A percentile compares a stretch with the other conserved stretches of the same genome.
Evolutionary conservation across 108 stramenopile species (phyloP).

Genomic region (Cylindrotheca fusiformis): DNA sequence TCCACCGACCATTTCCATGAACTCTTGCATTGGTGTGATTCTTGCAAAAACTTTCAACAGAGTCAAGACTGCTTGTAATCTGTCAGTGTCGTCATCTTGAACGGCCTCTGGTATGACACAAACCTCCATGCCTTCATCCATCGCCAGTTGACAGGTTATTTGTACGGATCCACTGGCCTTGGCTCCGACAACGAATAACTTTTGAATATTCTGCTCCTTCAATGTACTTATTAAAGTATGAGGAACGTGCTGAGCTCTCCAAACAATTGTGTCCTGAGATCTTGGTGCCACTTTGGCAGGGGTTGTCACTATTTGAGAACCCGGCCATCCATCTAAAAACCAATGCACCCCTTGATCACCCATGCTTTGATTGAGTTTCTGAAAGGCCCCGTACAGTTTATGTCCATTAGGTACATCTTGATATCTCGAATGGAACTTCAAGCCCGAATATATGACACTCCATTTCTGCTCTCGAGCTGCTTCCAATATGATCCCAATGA

Average conservation of each 20-base stretch:
- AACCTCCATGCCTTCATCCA: neutral
- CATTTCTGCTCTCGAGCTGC: neutral
- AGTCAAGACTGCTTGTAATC: conserved; percentile 29
- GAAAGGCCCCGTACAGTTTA: neutral
- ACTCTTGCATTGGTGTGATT: conserved; percentile 31
- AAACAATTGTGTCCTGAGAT: neutral
- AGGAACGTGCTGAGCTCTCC: neutral
- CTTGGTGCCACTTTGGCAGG: neutral
- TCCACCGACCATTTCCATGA: conserved; percentile 20
- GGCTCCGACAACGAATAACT: neutral
- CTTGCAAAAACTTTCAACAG: conserved; percentile 26
- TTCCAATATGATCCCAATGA: neutral
- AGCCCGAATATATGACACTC: neutral
- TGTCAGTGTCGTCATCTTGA: conserved; percentile 28
- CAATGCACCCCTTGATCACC: neutral
- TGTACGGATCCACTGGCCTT: neutral
- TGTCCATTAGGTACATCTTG: neutral
- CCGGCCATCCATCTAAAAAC: neutral
- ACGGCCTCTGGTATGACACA: conserved; percentile 26
- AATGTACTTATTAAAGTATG: neutral
- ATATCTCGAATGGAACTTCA: neutral
- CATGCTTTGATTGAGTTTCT: neutral
- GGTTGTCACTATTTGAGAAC: neutral
- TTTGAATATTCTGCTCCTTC: neutral
- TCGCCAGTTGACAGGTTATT: neutral